Evolutionary conservation across 78 protist species (phyloP), one percentile per base, ranked within the genome.

Genomic region (Mastigamoeba balamuthi): DNA sequence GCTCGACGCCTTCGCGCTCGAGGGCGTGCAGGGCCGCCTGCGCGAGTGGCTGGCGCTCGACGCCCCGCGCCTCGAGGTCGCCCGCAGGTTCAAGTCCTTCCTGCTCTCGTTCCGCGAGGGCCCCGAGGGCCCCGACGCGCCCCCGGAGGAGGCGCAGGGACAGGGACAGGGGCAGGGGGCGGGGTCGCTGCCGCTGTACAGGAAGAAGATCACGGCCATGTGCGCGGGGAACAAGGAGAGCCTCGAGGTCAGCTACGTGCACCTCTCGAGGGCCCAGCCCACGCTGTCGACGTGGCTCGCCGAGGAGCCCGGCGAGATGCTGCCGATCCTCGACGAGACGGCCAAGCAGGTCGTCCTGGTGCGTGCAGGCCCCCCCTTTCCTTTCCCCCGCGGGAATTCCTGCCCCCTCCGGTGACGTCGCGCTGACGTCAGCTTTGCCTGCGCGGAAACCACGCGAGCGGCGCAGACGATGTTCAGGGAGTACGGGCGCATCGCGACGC

Each of bases 261-360:
- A 91, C 63, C 64, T 90, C 5, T 0, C 27, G 4, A 29, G 27
- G 1, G 69, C 39, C 1, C 30, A 27, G 23, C 78, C 81, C 2
- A 40, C 42, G 30, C 78, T 94, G 23, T 91, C 89, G 38, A 28
- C 85, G 30, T 93, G 85, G 91, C 71, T 94, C 1, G 95, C 91
- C 3, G 96, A 94, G 28, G 88, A 78, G 7, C 99, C 98, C 0
- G 27, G 41, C 0, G 93, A 70, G 40, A 84, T 93, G 93, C 78
- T 97, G 2, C 66, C 83, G 41, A 83, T 93, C 6, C 85, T 97
- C 69, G 92, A 92, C 52, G 95, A 89, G 42, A 43, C 65, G 1
- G 91, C 86, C 17, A 35, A 70, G 8, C 72, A 69, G 17, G 81
- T 81, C 0, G 85, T 86, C 0, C 28, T 81, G 35, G 40, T 27